A percentile compares a stretch with the other conserved stretches of the same genome.
These are phyloP conservation scores for Capronia americana DNA, from an alignment of 2,329 filamentous ascomycete genomes.

Conservation along the genomic window DNA sequence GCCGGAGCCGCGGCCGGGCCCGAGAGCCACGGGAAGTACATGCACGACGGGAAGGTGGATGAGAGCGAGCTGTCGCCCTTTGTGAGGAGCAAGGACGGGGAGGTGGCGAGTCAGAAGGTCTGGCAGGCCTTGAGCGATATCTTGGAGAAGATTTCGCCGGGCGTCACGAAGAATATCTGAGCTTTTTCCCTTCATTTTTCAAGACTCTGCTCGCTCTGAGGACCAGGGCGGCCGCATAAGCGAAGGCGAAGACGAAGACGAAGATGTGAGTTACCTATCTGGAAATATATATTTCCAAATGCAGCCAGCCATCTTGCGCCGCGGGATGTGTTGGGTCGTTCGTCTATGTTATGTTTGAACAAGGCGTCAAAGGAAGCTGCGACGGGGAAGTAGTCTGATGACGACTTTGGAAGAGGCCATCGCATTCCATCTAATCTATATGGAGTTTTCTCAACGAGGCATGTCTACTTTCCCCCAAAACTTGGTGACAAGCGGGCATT, in stretches of 20 bases:
- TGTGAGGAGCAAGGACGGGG: conserved; percentile 51
- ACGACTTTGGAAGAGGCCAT: not conserved
- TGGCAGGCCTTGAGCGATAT: conserved; percentile 54
- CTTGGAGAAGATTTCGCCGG: conserved; percentile 52
- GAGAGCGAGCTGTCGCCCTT: conserved; percentile 44
- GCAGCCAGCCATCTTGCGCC: too few species aligned
- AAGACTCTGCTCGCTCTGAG: too few species aligned
- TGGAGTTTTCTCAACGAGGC: not conserved
- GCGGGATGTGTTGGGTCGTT: not conserved
- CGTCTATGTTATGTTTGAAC: not conserved
- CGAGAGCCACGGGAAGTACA: conserved; percentile 57
- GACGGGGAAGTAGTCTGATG: not conserved
- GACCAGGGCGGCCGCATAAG: too few species aligned
- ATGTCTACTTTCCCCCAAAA: not conserved
- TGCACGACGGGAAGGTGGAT: conserved; percentile 46
- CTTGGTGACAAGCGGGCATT: not conserved
- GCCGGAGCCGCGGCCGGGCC: conserved; percentile 47
- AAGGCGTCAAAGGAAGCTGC: not conserved
- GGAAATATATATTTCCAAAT: too few species aligned
- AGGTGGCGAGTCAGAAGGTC: conserved; percentile 47
- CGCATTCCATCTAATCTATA: not conserved
- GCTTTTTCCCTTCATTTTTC: too few species aligned
- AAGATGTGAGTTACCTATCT: too few species aligned
- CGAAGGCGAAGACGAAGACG: too few species aligned
- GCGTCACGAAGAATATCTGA: conserved; percentile 40